A percentile compares a stretch with the other conserved stretches of the same genome.
phyloP scores from a whole-genome alignment of 164 flowering plant genomes.

The Tetrastigma voinierianum region DNA sequence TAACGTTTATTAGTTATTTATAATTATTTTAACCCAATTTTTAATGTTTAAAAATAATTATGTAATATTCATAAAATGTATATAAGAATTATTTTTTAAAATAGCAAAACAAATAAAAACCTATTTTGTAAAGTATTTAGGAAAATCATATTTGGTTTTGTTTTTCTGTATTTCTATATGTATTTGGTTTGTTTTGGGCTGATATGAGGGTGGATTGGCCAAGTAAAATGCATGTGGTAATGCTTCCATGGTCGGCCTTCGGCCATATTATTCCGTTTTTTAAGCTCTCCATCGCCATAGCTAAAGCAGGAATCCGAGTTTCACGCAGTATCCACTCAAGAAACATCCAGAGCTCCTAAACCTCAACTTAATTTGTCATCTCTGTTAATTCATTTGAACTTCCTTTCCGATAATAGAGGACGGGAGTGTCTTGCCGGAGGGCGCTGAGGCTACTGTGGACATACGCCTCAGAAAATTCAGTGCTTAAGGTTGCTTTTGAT shows the following conservation, averaged over 20 bases:
- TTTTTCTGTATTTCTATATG: too few relatives aligned
- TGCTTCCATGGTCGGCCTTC: too few relatives aligned
- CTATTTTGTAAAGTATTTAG: too few relatives aligned
- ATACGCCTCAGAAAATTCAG: slow-evolving; percentile 8
- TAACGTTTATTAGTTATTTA: too few relatives aligned
- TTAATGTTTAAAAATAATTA: too few relatives aligned
- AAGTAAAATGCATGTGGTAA: slow-evolving; percentile 21
- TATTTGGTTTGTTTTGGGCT: too few relatives aligned
- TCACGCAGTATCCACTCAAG: slow-evolving; percentile 29
- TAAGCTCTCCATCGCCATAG: slow-evolving; percentile 27
- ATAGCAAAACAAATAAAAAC: too few relatives aligned
- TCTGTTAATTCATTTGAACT: slow-evolving; percentile 5
- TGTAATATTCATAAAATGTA: too few relatives aligned
- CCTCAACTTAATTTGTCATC: slow-evolving; percentile 15
- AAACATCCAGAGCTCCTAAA: slow-evolving; percentile 24
- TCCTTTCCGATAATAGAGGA: slow-evolving; percentile 8
- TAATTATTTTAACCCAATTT: too few relatives aligned
- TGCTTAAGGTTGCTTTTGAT: slow-evolving; percentile 5
- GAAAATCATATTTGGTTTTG: too few relatives aligned
- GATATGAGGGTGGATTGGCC: slow-evolving; percentile 28
- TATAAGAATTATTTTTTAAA: too few relatives aligned
- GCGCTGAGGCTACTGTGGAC: slow-evolving; percentile 32
- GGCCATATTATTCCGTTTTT: slow-evolving; percentile 35
- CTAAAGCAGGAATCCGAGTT: slow-evolving; percentile 21
- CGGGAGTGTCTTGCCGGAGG: slow-evolving; percentile 6